These are phyloP conservation scores for Boletus rubroflammeus DNA, from an alignment of 768 basidiomycete species.

Conservation along the genomic window DNA sequence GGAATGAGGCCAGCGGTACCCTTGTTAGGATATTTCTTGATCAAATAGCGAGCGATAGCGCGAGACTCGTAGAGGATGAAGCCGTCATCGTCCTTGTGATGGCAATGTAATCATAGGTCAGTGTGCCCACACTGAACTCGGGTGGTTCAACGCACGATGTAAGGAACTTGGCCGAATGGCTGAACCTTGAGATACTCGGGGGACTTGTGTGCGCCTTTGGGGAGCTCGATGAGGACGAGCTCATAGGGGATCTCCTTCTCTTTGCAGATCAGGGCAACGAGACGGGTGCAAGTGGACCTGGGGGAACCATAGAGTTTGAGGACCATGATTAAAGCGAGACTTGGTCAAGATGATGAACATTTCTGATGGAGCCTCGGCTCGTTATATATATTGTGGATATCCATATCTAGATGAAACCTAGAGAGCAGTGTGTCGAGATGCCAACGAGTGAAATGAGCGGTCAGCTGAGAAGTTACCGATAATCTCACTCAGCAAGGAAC, in stretches of 20 bases:
- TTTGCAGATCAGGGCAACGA: slow-evolving; percentile 48
- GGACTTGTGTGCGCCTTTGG: slow-evolving; percentile 44
- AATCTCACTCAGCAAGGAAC: neutral
- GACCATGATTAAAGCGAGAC: slow-evolving; percentile 25
- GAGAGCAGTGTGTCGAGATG: neutral
- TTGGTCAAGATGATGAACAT: neutral
- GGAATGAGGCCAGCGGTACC: slow-evolving; percentile 50
- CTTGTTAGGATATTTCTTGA: slow-evolving; percentile 48
- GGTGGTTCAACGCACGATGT: slow-evolving; percentile 29
- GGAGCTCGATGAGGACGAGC: slow-evolving; percentile 41
- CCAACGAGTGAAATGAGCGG: neutral
- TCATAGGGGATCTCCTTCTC: slow-evolving; percentile 60
- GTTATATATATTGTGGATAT: neutral
- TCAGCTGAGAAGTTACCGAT: neutral
- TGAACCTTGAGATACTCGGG: slow-evolving; percentile 45
- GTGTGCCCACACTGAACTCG: neutral
- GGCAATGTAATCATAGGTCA: neutral
- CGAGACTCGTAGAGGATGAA: slow-evolving; percentile 61
- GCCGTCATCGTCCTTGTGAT: slow-evolving; percentile 52
- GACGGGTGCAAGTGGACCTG: slow-evolving; percentile 46
- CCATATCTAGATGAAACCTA: neutral
- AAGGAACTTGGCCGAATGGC: slow-evolving; percentile 56
- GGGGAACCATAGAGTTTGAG: slow-evolving; percentile 35
- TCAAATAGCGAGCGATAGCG: slow-evolving; percentile 59
- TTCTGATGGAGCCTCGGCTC: neutral